A percentile compares a stretch with the other conserved stretches of the same genome.
These are phyloP conservation scores for Saturnispora kantuleensis DNA, from an alignment of 805 yeast genomes.

Conservation along the genomic window DNA sequence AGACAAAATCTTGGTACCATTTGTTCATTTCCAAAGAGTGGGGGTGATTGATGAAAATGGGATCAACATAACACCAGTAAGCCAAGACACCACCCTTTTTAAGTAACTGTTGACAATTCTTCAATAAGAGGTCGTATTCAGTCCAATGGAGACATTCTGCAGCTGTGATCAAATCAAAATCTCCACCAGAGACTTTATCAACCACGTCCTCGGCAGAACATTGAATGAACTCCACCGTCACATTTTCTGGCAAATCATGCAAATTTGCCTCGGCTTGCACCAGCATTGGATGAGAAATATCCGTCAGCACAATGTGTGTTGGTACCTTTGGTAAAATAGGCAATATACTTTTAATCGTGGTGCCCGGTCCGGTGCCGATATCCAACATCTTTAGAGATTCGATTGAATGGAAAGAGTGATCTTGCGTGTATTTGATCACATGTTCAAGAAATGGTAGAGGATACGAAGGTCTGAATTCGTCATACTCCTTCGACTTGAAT, in stretches of 20 bases:
- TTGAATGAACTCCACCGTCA: slow-evolving; percentile 1
- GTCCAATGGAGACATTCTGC: slow-evolving; percentile 90
- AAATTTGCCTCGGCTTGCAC: slow-evolving; percentile 28
- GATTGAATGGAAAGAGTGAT: background rate
- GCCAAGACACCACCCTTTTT: slow-evolving; percentile 44
- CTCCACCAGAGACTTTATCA: slow-evolving; percentile 13
- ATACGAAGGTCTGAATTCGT: slow-evolving; percentile 56
- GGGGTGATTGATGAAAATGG: slow-evolving; percentile 30
- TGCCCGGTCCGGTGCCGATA: slow-evolving; percentile 49
- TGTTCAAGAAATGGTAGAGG: slow-evolving; percentile 40
- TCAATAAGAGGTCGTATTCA: slow-evolving; percentile 19
- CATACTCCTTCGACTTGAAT: slow-evolving; percentile 46
- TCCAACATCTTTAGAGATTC: slow-evolving; percentile 30
- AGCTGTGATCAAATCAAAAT: slow-evolving; percentile 56
- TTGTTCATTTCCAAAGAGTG: slow-evolving; percentile 27
- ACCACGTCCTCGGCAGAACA: slow-evolving; percentile 19
- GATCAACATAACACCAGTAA: slow-evolving; percentile 74
- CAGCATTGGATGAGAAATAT: slow-evolving; percentile 39
- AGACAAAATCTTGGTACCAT: slow-evolving; percentile 34
- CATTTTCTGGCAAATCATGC: background rate
- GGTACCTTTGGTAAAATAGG: slow-evolving; percentile 21
- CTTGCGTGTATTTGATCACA: slow-evolving; percentile 18
- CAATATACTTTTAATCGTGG: slow-evolving; percentile 37
- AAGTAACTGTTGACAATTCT: slow-evolving; percentile 28
- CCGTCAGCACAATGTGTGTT: slow-evolving; percentile 33